These are phyloP conservation scores for Fusarium sp. DNA, from an alignment of 2,329 filamentous ascomycete species.

Conservation along the genomic window DNA sequence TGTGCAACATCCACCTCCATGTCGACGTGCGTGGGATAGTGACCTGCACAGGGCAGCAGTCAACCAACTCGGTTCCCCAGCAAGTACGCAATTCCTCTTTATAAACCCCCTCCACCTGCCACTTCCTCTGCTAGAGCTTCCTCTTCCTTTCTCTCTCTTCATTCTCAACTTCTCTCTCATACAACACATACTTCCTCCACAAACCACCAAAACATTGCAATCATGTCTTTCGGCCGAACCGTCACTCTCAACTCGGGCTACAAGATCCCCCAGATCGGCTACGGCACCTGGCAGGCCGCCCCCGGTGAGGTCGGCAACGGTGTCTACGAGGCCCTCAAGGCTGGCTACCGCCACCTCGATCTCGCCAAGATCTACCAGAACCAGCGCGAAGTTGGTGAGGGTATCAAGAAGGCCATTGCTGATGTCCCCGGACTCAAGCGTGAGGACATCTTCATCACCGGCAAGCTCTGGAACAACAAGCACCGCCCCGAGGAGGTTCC, in stretches of 20 bases:
- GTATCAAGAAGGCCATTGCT: conserved; percentile 63
- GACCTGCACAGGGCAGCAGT: background rate
- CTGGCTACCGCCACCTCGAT: conserved; percentile 75
- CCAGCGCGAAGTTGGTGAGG: conserved; percentile 71
- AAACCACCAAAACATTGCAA: conserved; percentile 25
- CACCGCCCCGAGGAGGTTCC: conserved; percentile 73
- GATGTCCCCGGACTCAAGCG: conserved; percentile 68
- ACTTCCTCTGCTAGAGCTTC: background rate
- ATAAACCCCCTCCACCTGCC: conserved; percentile 24
- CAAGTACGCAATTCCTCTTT: conserved; percentile 6
- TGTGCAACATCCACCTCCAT: background rate
- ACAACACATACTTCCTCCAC: background rate
- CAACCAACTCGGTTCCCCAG: conserved; percentile 15
- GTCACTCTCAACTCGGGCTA: conserved; percentile 75
- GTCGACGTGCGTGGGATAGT: conserved; percentile 13
- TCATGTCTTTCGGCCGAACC: conserved; percentile 70
- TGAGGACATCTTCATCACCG: conserved; percentile 73
- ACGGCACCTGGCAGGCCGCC: conserved; percentile 77
- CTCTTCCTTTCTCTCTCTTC: background rate
- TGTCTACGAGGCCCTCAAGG: conserved; percentile 74
- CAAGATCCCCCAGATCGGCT: conserved; percentile 73
- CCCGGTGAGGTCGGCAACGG: conserved; percentile 75
- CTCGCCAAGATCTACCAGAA: conserved; percentile 73
- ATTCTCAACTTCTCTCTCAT: background rate
- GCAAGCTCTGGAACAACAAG: conserved; percentile 75